A percentile compares a stretch with the other conserved stretches of the same genome.
These are phyloP conservation scores for Colletotrichum eremochloae DNA, from an alignment of 2,329 filamentous ascomycete genomes.

Conservation along the genomic window DNA sequence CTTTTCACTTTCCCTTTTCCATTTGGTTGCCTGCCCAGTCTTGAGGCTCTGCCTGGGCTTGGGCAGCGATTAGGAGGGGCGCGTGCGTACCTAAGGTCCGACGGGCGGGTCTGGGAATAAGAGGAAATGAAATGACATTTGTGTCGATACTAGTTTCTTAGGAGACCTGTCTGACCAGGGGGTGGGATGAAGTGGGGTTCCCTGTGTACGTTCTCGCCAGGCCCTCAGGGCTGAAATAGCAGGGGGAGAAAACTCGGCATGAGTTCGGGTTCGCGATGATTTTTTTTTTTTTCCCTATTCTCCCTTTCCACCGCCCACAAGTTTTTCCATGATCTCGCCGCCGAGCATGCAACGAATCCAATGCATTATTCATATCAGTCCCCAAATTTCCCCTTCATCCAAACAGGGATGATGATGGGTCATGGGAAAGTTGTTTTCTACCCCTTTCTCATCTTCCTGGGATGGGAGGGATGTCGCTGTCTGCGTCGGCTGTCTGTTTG, in stretches of 20 bases:
- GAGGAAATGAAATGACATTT: conserved; percentile 41
- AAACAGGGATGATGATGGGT: neutral
- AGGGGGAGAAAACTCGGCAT: conserved; percentile 41
- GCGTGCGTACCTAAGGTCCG: neutral
- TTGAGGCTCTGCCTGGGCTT: conserved; percentile 27
- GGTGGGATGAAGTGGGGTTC: no score
- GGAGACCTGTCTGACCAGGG: conserved; percentile 3
- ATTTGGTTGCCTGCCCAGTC: neutral
- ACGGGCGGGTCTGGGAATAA: conserved; percentile 38
- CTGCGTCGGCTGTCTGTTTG: conserved; percentile 8
- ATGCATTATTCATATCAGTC: neutral
- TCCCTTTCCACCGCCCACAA: neutral
- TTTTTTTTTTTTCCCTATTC: neutral
- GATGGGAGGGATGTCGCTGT: conserved; percentile 11
- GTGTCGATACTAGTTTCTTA: conserved; percentile 10
- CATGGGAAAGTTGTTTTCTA: no score
- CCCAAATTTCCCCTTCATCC: neutral
- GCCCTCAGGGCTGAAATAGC: conserved; percentile 30
- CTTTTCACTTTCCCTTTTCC: neutral
- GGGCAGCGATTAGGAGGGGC: neutral
- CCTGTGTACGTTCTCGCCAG: neutral
- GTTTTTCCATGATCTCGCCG: neutral
- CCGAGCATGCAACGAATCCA: no score
- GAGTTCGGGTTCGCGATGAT: conserved; percentile 38
- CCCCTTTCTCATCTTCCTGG: neutral